Conservation (phyloP, 352 stramenopile genomes). For the Elongisporangium anandrum region DNA sequence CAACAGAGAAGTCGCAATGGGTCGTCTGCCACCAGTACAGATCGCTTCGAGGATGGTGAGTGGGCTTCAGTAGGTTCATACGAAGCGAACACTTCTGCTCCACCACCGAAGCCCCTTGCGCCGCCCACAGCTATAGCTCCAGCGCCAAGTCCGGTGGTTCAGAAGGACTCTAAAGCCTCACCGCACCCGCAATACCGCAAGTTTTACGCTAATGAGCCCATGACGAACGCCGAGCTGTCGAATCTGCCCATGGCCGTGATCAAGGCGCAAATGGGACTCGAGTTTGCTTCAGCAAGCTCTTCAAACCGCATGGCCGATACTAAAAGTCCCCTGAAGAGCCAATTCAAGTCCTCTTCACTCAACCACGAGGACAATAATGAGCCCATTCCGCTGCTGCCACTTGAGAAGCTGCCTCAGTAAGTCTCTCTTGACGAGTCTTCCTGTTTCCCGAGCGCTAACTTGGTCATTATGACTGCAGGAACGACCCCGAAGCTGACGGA, state of each 20-base stretch:
- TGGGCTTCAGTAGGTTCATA: constrained; percentile 2
- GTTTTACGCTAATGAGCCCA: constrained; percentile 65
- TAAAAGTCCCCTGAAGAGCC: not conserved
- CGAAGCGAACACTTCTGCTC: constrained; percentile 5
- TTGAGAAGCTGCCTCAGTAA: constrained; percentile 53
- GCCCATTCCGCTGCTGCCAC: constrained; percentile 39
- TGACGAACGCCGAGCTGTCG: constrained; percentile 59
- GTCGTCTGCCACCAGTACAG: not conserved
- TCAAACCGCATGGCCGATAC: not conserved
- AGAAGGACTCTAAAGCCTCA: constrained; percentile 12
- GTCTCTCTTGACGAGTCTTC: not conserved
- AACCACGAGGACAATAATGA: constrained; percentile 35
- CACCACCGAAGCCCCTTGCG: not conserved
- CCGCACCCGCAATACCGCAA: constrained; percentile 32
- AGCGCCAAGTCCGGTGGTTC: not conserved
- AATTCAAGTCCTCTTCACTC: not conserved
- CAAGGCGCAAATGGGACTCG: constrained; percentile 67
- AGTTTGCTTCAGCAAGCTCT: constrained; percentile 19
- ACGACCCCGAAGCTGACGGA: constrained; percentile 18
- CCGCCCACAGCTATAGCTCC: not conserved
- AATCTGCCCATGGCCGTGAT: constrained; percentile 68
- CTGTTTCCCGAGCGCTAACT: not conserved
- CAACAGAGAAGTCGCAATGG: constrained; percentile 13
- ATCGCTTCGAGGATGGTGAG: not conserved
- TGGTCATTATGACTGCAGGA: constrained; percentile 8